Base-by-base conservation (phyloP, 2,329 filamentous ascomycete species). In the Epichloe sibirici region DNA sequence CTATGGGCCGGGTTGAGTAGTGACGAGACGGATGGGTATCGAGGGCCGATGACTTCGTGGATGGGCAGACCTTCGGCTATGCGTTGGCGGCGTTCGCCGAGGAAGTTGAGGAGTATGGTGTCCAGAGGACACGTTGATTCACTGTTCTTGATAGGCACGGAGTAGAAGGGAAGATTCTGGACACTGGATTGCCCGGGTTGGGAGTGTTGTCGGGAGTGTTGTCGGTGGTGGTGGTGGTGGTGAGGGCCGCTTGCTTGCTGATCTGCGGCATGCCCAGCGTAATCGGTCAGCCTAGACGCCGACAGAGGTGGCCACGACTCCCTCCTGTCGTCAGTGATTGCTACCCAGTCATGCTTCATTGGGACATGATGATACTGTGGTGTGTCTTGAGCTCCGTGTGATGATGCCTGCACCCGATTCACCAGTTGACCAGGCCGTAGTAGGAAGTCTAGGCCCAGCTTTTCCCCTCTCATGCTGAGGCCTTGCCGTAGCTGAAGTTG, bases 21-120 rank as follows among this genome's bases (percentile, higher is more conserved):
- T 1, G 85, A 86, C 0, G 83, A 84, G 53, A 94, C 86, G 53
- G 84, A 87, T 1, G 89, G 89, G 62, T 94, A 90, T 13, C 79
- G 75, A 0, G 89, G 88, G 0, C 88, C 88, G 7, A 88, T 76
- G 8, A 91, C 77, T 45, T 85, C 79, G 42, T 81, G 74, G 8
- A 75, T 69, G 0, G 84, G 71, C 1, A 82, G 74, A 4, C 87
- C 86, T 55, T 86, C 77, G 1, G 77, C 78, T 2, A 82, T 78
- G 47, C 82, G 81, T 59, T 84, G 78, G 39, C 76, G 79, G 37
- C 85, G 79, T 59, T 88, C 81, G 28, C 79, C 74, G 31, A 93
- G 75, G 62, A 93, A 94, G 63, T 90, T 84, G 25, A 91, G 76
- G 45, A 95, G 76, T n/a, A 95, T 78, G 43, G 73, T 75, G 62